A percentile compares a stretch with the other conserved stretches of the same genome.
Conservation (phyloP, 177 flowering plant genomes). For the Vitis hybrid region DNA sequence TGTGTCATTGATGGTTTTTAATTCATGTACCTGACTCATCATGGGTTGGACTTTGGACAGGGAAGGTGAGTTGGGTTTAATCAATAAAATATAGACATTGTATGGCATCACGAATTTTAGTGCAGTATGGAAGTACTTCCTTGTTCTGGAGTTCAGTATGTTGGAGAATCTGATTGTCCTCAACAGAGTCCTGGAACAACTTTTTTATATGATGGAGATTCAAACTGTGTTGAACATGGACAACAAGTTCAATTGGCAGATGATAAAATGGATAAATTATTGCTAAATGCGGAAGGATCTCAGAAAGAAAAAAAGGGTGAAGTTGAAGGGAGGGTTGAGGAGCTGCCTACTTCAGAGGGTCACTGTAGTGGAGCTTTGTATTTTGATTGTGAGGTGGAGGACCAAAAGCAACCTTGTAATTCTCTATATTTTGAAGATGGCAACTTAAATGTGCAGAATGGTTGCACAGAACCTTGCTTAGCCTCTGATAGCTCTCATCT, state of each 20-base stretch:
- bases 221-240: constrained; percentile 28
- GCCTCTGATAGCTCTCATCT: constrained; percentile 34
- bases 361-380: constrained; percentile 30
- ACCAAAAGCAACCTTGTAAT: constrained; percentile 32
- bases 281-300: constrained; percentile 23
- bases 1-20: neutral
- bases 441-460: constrained; percentile 30
- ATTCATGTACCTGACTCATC: constrained; percentile 5
- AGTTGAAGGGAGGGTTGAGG: constrained; percentile 23
- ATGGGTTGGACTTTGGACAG: constrained; percentile 19
- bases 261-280: constrained; percentile 23
- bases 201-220: constrained; percentile 29
- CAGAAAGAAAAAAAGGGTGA: constrained; percentile 26
- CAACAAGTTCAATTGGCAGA: constrained; percentile 29
- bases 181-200: constrained; percentile 36
- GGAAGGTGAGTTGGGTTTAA: constrained; percentile 6
- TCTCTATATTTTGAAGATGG: constrained; percentile 42
- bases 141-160: constrained; percentile 52
- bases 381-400: constrained; percentile 31
- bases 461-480: constrained; percentile 23
- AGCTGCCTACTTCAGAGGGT: constrained; percentile 28
- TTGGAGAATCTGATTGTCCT: constrained; percentile 51
- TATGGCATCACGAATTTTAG: constrained; percentile 24
- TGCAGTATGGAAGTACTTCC: constrained; percentile 63
- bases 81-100: constrained; percentile 10